A percentile compares a stretch with the other conserved stretches of the same genome.
phyloP scores from a whole-genome alignment of 2,329 filamentous ascomycete genomes.

The Fusarium verrucosum region DNA sequence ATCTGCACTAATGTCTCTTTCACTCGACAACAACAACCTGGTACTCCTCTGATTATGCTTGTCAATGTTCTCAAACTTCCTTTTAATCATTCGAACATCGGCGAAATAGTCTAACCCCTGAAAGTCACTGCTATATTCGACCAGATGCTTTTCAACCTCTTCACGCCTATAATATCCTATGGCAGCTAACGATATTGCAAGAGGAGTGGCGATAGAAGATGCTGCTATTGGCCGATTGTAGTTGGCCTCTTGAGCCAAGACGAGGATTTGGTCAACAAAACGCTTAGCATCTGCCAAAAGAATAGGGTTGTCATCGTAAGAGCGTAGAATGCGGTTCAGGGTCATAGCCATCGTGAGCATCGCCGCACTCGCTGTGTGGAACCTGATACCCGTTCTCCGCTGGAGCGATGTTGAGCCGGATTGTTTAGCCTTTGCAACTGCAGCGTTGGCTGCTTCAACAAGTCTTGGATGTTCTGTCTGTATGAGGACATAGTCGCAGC shows the following conservation, averaged over 20 bases:
- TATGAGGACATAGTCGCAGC: not conserved
- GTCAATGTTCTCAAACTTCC: not conserved
- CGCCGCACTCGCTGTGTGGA: not conserved
- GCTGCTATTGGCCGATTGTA: slow-evolving; percentile 14
- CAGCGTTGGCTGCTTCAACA: not conserved
- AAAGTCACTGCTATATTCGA: slow-evolving; percentile 16
- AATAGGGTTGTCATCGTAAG: not conserved
- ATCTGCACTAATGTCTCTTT: no score
- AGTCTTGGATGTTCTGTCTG: not conserved
- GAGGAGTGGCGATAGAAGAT: not conserved
- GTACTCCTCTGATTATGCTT: not conserved
- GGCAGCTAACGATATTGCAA: not conserved
- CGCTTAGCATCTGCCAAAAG: not conserved
- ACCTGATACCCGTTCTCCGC: not conserved
- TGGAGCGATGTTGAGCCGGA: not conserved
- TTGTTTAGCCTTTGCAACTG: not conserved
- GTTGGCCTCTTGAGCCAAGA: not conserved
- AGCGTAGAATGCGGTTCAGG: not conserved
- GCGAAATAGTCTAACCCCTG: not conserved
- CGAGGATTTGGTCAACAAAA: not conserved
- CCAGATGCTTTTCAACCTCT: not conserved
- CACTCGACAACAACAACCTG: accelerated
- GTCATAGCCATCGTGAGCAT: not conserved
- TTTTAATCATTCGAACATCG: not conserved
- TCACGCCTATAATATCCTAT: not conserved